Percentiles rank a stretch among this genome's conserved stretches.
phyloP scores from a whole-genome alignment of 257 asterid genomes.

The Primulina huaijiensis region DNA sequence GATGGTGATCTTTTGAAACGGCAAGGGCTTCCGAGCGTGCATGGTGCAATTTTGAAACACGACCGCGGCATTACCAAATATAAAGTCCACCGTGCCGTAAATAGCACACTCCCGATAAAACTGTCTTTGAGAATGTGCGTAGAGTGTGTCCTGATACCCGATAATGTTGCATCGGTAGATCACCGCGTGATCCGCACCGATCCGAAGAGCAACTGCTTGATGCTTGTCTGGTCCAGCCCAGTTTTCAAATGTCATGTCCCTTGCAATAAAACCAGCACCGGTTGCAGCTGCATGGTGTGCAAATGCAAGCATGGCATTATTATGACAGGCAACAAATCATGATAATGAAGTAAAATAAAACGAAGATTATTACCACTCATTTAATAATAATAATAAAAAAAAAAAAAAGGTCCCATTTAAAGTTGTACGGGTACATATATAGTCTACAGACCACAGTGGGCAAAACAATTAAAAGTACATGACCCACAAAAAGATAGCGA shows the following conservation, averaged over 20 bases:
- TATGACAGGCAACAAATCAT: background rate
- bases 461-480: constrained; percentile 17
- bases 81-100: constrained; percentile 93
- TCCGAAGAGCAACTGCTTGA: constrained; percentile 93
- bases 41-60: constrained; percentile 86
- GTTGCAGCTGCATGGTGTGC: constrained; percentile 60
- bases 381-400: background rate
- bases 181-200: constrained; percentile 89
- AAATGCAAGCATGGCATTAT: constrained; percentile 9
- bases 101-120: constrained; percentile 85
- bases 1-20: constrained; percentile 68
- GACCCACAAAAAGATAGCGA: constrained; percentile 36
- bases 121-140: constrained; percentile 84
- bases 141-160: constrained; percentile 91
- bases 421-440: constrained; percentile 19
- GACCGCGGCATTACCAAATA: constrained; percentile 94
- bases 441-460: background rate
- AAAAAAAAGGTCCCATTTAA: constrained; percentile 4
- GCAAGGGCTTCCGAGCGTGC: constrained; percentile 65
- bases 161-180: constrained; percentile 71
- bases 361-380: background rate
- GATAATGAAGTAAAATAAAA: no score
- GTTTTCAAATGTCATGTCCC: constrained; percentile 83
- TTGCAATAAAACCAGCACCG: constrained; percentile 88
- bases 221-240: constrained; percentile 87